Base-by-base conservation (phyloP, 139 green algal genomes). In the Medakamo hakoo region DNA sequence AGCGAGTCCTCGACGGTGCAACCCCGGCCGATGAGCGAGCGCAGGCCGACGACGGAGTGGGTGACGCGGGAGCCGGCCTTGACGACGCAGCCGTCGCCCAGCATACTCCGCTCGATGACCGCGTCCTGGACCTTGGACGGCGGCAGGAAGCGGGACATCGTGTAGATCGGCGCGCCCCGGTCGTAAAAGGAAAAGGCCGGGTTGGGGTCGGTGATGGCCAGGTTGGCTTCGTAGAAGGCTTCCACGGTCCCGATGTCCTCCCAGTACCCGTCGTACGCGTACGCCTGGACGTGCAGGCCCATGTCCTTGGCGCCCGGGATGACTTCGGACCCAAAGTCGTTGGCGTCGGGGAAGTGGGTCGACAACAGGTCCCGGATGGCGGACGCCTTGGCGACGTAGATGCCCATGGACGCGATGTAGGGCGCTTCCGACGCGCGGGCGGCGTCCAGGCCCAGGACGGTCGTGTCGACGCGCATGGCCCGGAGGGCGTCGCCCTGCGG, bases 341-440 rank as follows among this genome's bases (percentile, higher is more conserved):
- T 84, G 26, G 81, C 77, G 25, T 84, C 58, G 49, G 78, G 83
- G 67, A 86, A 90, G 63, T 80, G 60, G 3, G 78, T 61, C 23
- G 27, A 58, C 21, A 88, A 71, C 30, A 87, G 66, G 21, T 81
- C 52, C 24, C 25, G 59, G 2, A 61, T 82, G 27, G 64, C 76
- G 9, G 63, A 66, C 19, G 85, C 86, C 60, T 85, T 91, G 73
- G 86, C 85, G 30, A 95, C 86, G 70, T 98, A 98, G 82, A 99
- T 99, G 66, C 93, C 93, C 93, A 99, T 99, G 71, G 83, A 94
- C n/a, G 93, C 93, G 70, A 98, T 98, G 86, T 94, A 98, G 16
- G 93, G 93, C 82, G 92, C 84, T 55, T 80, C 65, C 67, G 80
- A 72, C 20, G 93, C 93, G 55, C 84, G 84, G 75, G 58, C 80